Evolutionary conservation across 2,329 filamentous ascomycete species (phyloP).

Genomic region (Corniculantispora saksenae): DNA sequence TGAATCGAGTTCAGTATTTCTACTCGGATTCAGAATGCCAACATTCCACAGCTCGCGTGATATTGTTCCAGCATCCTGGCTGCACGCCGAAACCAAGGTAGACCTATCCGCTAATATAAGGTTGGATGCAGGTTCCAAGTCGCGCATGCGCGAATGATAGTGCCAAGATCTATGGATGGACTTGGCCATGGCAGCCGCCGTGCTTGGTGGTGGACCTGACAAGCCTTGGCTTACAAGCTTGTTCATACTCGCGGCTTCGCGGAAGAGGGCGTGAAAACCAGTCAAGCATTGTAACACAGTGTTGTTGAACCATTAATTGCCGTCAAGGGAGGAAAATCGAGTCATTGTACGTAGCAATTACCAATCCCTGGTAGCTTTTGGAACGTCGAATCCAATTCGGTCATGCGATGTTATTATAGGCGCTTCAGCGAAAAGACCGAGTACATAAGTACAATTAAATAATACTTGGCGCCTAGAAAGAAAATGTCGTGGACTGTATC

Average conservation of each 20-base stretch:
- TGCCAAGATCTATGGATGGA: not conserved
- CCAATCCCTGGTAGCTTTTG: no score
- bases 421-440: not conserved
- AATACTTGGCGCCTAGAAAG: not conserved
- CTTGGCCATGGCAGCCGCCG: not conserved
- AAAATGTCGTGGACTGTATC: not conserved
- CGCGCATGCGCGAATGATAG: not conserved
- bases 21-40: no score
- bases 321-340: no score
- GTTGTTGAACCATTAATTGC: not conserved
- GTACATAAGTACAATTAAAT: not conserved
- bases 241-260: not conserved
- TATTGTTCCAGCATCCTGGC: not conserved
- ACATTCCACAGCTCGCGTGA: no score
- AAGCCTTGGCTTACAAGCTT: constrained; percentile 7
- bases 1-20: no score
- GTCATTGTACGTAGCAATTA: no score
- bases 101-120: not conserved
- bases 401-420: no score
- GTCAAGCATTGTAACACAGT: not conserved
- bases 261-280: not conserved
- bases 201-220: constrained; percentile 1
- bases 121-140: not conserved
- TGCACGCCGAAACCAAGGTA: not conserved
- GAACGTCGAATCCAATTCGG: no score